These are phyloP conservation scores for Spergularia azorica DNA, from an alignment of 179 eudicot genomes.

Conservation along the genomic window DNA sequence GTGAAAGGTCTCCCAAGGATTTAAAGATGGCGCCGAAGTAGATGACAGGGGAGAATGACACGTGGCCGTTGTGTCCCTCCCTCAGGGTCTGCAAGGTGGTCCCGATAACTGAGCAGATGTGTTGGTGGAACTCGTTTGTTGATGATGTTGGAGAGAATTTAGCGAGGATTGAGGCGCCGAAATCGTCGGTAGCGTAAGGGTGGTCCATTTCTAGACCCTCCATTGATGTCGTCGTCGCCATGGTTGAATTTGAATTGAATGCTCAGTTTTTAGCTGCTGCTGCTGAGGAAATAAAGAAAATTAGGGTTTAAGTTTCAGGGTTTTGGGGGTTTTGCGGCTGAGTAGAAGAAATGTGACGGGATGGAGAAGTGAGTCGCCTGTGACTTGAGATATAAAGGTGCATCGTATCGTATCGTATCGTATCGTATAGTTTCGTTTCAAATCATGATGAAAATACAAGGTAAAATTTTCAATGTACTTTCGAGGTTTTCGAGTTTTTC, in stretches of 20 bases:
- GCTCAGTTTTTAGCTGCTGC: too few relatives aligned
- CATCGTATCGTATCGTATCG: too few relatives aligned
- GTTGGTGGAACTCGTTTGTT: slow-evolving; percentile 49
- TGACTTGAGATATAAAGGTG: too few relatives aligned
- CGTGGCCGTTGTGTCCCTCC: slow-evolving; percentile 39
- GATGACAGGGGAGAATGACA: slow-evolving; percentile 53
- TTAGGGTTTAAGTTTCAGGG: not conserved
- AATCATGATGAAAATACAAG: too few relatives aligned
- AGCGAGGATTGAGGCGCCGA: slow-evolving; percentile 50
- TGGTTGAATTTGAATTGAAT: not conserved
- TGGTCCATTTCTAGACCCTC: not conserved
- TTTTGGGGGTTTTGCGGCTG: not conserved
- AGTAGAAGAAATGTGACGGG: too few relatives aligned
- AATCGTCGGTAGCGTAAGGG: slow-evolving; percentile 22
- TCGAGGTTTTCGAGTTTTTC: too few relatives aligned
- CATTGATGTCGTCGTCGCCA: slow-evolving; percentile 11
- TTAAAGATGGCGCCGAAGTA: slow-evolving; percentile 74
- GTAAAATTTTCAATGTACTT: too few relatives aligned
- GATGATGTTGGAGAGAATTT: slow-evolving; percentile 35
- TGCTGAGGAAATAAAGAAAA: too few relatives aligned
- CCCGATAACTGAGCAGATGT: slow-evolving; percentile 63
- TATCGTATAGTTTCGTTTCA: too few relatives aligned
- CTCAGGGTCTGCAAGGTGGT: slow-evolving; percentile 71
- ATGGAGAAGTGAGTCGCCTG: too few relatives aligned
- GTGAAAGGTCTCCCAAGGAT: slow-evolving; percentile 54